These are phyloP conservation scores for Psilocybe azurescens DNA, from an alignment of 768 basidiomycete genomes.

Conservation along the genomic window DNA sequence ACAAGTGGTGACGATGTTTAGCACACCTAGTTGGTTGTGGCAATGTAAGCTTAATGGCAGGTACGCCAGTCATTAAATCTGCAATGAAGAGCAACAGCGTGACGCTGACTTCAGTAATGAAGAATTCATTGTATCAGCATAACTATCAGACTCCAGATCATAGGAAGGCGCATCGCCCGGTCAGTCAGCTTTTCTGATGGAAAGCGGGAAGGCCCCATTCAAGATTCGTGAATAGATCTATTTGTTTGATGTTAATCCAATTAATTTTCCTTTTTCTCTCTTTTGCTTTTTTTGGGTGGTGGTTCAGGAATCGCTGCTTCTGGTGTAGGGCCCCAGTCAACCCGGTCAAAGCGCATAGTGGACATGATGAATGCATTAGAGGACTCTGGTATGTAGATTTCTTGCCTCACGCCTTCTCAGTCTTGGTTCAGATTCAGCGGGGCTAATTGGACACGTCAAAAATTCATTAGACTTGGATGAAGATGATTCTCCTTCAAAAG, in stretches of 20 bases:
- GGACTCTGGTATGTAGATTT: slow-evolving; percentile 58
- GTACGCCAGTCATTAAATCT: slow-evolving; percentile 47
- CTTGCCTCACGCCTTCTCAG: slow-evolving; percentile 11
- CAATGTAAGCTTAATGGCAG: slow-evolving; percentile 17
- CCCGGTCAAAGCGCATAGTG: slow-evolving; percentile 80
- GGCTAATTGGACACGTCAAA: slow-evolving; percentile 15
- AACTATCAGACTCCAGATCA: slow-evolving; percentile 61
- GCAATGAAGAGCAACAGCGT: slow-evolving; percentile 44
- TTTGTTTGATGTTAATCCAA: background rate
- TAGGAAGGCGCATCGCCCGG: slow-evolving; percentile 59
- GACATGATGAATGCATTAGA: slow-evolving; percentile 80
- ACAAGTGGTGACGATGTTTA: slow-evolving; percentile 19
- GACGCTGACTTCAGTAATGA: slow-evolving; percentile 67
- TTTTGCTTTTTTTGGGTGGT: slow-evolving; percentile 5
- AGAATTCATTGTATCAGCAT: slow-evolving; percentile 48
- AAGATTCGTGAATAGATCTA: slow-evolving; percentile 40
- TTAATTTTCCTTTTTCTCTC: slow-evolving; percentile 8
- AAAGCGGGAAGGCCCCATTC: slow-evolving; percentile 86
- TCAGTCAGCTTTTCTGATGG: slow-evolving; percentile 99
- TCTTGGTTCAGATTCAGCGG: background rate
- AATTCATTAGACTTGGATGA: slow-evolving; percentile 41
- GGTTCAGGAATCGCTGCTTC: slow-evolving; percentile 27
- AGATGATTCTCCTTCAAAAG: slow-evolving; percentile 61
- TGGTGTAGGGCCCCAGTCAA: slow-evolving; percentile 52
- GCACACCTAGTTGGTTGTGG: slow-evolving; percentile 35